A percentile compares a stretch with the other conserved stretches of the same genome.
Conservation (phyloP, 1,284 basidiomycete genomes). For the Rhodotorula sp. region DNA sequence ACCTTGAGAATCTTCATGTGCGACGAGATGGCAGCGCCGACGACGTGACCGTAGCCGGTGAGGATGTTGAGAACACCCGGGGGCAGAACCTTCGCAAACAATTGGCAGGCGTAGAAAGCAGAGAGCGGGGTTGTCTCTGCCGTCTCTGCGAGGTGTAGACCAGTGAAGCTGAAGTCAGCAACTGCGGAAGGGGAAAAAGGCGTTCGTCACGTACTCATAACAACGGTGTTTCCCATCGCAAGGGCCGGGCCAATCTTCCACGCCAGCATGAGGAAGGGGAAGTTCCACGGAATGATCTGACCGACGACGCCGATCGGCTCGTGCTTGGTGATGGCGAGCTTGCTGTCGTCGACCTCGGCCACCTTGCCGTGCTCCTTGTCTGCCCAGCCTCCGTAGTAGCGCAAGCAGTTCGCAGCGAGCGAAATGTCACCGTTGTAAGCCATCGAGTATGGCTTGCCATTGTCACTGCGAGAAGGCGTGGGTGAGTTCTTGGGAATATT, state of each 20-base stretch:
- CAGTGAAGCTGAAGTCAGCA: slow-evolving; percentile 9
- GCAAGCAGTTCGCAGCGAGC: slow-evolving; percentile 63
- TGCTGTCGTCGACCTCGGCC: slow-evolving; percentile 71
- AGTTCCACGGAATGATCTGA: slow-evolving; percentile 65
- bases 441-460: slow-evolving; percentile 74
- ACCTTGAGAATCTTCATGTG: slow-evolving; percentile 59
- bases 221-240: slow-evolving; percentile 76
- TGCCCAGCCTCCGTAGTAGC: slow-evolving; percentile 66
- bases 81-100: slow-evolving; percentile 74
- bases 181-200: not conserved
- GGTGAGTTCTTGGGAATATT: no score
- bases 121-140: slow-evolving; percentile 88
- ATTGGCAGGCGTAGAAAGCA: slow-evolving; percentile 53
- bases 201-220: slow-evolving; percentile 58
- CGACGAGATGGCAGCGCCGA: slow-evolving; percentile 72
- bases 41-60: slow-evolving; percentile 65
- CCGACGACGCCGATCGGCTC: slow-evolving; percentile 92
- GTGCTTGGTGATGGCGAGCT: slow-evolving; percentile 78
- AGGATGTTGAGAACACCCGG: slow-evolving; percentile 82
- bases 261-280: slow-evolving; percentile 70
- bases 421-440: slow-evolving; percentile 69
- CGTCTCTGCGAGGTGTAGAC: slow-evolving; percentile 18
- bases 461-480: slow-evolving; percentile 55
- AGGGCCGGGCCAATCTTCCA: slow-evolving; percentile 86
- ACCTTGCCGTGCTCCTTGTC: slow-evolving; percentile 84